Base-by-base conservation (phyloP, 2,329 filamentous ascomycete genomes). In the Xylaria sp. region DNA sequence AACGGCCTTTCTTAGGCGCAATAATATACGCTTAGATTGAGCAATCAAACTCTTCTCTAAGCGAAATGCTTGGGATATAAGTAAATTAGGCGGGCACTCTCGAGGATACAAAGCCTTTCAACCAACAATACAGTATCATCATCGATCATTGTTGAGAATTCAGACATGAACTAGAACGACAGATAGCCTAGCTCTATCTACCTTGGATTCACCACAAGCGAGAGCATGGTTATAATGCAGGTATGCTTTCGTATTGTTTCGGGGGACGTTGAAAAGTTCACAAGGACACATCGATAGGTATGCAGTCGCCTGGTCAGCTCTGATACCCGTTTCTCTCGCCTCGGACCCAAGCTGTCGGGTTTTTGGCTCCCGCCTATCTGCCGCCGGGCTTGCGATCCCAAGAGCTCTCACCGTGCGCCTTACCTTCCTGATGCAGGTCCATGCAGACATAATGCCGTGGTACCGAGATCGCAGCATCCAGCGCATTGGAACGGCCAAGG, bases 291-390 rank as follows among this genome's bases (percentile, higher is more conserved):
- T 43, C 23, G 12, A 25, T 15, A 55, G 21, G 42, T 55, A 35
- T 19, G 45, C 55, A 55, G 55, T 35, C 51, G 14, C 15, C 37
- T 14, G 9, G 23, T 25, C 45, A n/a, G 25, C 31, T 11, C 23
- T 59, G 40, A 46, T 23, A 38, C 42, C 43, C 31, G 31, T 47
- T 28, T n/a, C 31, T 31, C 56, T 25, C 31, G 40, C 31, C 28
- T 15, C 28, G 33, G 47, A 52, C 50, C 58, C 58, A 56, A 25
- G n/a, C 37, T 21, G 19, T 50, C 45, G 58, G 58, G 51, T 45
- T 38, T 11, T 9, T 28, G 4, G 25, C 19, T 45, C 56, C 58
- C 43, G 21, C n/a, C 15, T 55, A 28, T 21, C 4, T 58, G 38
- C 28, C 17, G 43, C n/a, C 35, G 23, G 56, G 14, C 21, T 19